phyloP scores from a whole-genome alignment of 2,329 filamentous ascomycete genomes.

The Fusarium abutilonis region DNA sequence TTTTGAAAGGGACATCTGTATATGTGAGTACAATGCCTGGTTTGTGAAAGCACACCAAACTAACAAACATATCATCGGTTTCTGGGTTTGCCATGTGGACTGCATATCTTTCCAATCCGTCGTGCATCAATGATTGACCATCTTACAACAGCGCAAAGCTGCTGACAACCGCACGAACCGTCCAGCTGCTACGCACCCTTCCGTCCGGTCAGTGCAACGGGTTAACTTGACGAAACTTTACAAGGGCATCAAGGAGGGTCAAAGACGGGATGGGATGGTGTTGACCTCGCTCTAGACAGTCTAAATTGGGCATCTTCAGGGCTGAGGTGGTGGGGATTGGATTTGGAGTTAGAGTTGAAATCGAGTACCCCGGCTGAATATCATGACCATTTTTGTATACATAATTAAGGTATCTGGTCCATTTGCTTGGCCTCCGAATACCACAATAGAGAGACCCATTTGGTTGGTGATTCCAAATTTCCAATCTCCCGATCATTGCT shows the following conservation, averaged over 20 bases:
- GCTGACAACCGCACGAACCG: slow-evolving; percentile 16
- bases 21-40: slow-evolving; percentile 12
- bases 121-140: slow-evolving; percentile 12
- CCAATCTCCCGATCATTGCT: slow-evolving; percentile 17
- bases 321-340: slow-evolving; percentile 30
- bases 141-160: slow-evolving; percentile 20
- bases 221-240: slow-evolving; percentile 22
- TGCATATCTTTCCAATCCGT: slow-evolving; percentile 14
- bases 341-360: slow-evolving; percentile 11
- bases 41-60: slow-evolving; percentile 8
- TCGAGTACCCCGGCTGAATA: slow-evolving; percentile 15
- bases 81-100: slow-evolving; percentile 24
- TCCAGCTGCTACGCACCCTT: slow-evolving; percentile 23
- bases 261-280: slow-evolving; percentile 23
- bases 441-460: neutral
- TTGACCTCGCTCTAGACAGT: slow-evolving; percentile 16
- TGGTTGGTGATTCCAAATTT: neutral
- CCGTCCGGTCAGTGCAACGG: slow-evolving; percentile 32
- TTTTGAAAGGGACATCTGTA: no score
- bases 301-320: slow-evolving; percentile 34
- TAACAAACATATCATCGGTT: neutral
- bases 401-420: slow-evolving; percentile 12
- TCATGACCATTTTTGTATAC: slow-evolving; percentile 10
- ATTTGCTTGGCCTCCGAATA: neutral
- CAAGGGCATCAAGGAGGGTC: slow-evolving; percentile 11